These are phyloP conservation scores for Leishmania major DNA, from an alignment of 208 protist species.

Conservation along the genomic window DNA sequence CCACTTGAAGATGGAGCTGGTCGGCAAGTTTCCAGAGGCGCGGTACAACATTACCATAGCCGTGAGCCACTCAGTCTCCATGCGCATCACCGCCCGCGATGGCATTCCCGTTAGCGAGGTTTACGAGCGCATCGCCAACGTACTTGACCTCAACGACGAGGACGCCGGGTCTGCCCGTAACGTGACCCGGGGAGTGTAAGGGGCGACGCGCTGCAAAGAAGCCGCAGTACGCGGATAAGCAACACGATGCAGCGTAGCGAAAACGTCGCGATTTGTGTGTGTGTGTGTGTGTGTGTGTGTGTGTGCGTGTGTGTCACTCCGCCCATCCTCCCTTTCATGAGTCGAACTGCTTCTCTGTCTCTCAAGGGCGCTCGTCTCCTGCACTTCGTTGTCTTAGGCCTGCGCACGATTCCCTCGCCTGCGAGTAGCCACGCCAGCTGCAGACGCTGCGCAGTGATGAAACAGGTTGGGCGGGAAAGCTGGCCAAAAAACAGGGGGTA, in stretches of 20 bases:
- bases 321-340: not conserved
- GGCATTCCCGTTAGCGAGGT: conserved; percentile 22
- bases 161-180: conserved; percentile 10
- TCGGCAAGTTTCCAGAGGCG: conserved; percentile 47
- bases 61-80: conserved; percentile 40
- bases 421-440: too few species aligned
- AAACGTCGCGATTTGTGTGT: not conserved
- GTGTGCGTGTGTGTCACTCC: not conserved
- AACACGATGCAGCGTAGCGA: not conserved
- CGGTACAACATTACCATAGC: conserved; percentile 53
- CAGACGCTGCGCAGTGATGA: not conserved
- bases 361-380: too few species aligned
- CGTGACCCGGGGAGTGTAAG: not conserved
- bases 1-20: conserved; percentile 40
- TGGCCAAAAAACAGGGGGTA: too few species aligned
- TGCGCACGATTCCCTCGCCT: not conserved
- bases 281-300: not conserved
- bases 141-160: conserved; percentile 19
- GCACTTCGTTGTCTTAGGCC: too few species aligned
- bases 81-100: conserved; percentile 29
- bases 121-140: conserved; percentile 15
- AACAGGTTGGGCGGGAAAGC: too few species aligned
- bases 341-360: not conserved
- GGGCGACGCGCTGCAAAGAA: not conserved
- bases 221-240: conserved; percentile 7